phyloP scores from a whole-genome alignment of 208 protist species.

The Porcisia hertigi region DNA sequence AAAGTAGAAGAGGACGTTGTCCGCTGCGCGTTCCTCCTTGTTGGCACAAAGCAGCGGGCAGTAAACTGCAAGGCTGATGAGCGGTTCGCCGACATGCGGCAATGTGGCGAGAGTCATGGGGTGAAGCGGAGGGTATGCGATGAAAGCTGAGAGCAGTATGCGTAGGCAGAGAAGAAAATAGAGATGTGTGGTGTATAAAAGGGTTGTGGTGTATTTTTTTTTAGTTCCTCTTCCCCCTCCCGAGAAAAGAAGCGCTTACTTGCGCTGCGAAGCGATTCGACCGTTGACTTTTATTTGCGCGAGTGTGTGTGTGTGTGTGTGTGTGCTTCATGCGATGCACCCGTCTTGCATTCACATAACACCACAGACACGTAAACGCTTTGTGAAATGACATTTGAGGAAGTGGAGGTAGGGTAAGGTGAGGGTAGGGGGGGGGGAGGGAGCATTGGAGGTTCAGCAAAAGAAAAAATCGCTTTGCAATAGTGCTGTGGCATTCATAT shows the following conservation, averaged over 20 bases:
- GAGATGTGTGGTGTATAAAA: background rate
- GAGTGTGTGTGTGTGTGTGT: background rate
- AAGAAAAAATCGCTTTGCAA: background rate
- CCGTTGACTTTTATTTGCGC: background rate
- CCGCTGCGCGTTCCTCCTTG: constrained; percentile 49
- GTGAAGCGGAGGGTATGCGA: background rate
- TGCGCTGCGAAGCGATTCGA: background rate
- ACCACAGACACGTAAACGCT: background rate
- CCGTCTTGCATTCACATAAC: background rate
- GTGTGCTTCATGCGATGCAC: background rate
- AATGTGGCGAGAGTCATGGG: constrained; percentile 12
- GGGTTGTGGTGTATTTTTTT: background rate
- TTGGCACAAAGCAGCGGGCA: constrained; percentile 49
- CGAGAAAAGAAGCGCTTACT: background rate
- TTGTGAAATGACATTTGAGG: background rate
- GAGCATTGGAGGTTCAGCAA: background rate
- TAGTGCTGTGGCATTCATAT: background rate
- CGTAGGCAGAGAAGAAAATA: background rate
- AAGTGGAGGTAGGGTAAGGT: background rate
- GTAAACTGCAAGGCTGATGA: constrained; percentile 54
- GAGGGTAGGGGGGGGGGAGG: background rate
- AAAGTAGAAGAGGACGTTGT: constrained; percentile 77
- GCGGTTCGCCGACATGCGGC: background rate
- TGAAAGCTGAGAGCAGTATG: background rate
- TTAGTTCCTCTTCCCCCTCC: no score